Evolutionary conservation across 495 filamentous ascomycete species (phyloP), one percentile per base, ranked within the genome.

Genomic region (Penicillium pulvis): DNA sequence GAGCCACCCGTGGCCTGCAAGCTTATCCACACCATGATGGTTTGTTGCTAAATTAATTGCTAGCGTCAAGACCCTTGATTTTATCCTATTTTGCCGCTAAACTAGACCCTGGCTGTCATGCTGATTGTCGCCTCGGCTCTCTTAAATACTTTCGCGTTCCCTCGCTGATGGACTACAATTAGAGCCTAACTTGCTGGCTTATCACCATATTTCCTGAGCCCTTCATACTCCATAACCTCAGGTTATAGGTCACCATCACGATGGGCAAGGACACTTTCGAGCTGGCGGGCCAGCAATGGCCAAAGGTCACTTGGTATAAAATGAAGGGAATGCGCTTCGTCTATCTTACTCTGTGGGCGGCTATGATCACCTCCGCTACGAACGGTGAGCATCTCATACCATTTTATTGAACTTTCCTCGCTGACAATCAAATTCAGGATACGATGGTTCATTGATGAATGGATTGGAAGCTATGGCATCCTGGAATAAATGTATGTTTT

Each of bases 391-490:
- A 30, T 4, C 5, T 19, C 8, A 4, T 2, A 23, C n/a, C 4
- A 2, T 11, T 2, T 56, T 30, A 2, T 11, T 11, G 10, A 12
- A 4, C 9, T 36, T 14, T 46, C n/a, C n/a, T 24, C 4, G 10
- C 14, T 45, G n/a, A 46, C 31, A 19, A 36, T 26, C 11, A 26
- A 23, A 6, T 30, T 84, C 19, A 31, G 87, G 87, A 53, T 90
- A 88, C 69, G 87, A 90, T 70, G 85, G 80, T 66, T 80, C 72
- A 0, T 65, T 79, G 73, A 74, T 79, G 68, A 79, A 79, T 56
- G 74, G 74, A 50, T 60, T 79, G 36, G 67, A 75, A 44, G 66
- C 71, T 16, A 62, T 79, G 56, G 51, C 61, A 0, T 64, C 66
- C 16, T 79, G 75, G 74, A 67, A 72, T 35, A 58, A 60, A n/a